phyloP scores from a whole-genome alignment of 2,329 filamentous ascomycete species.

The Colletotrichum sp. region DNA sequence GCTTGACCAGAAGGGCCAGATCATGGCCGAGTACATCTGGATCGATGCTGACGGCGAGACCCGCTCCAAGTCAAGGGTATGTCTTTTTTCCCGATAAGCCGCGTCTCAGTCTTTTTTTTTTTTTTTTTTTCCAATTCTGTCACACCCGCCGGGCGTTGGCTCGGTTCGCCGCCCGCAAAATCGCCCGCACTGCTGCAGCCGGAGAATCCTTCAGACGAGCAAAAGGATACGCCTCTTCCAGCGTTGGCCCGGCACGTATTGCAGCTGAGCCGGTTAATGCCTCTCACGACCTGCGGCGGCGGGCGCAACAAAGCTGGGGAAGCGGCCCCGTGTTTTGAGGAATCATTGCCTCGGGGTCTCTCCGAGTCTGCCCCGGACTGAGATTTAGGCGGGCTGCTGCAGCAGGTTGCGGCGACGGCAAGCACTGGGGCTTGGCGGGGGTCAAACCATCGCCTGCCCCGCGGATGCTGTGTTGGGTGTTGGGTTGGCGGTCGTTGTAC shows the following conservation, averaged over 20 bases:
- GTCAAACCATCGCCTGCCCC: conserved; percentile 11
- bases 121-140: not conserved
- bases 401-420: not conserved
- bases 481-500: not conserved
- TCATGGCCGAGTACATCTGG: conserved; percentile 98
- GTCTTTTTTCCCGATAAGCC: conserved; percentile 40
- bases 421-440: conserved; percentile 18
- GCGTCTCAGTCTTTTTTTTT: conserved; percentile 23
- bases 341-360: not conserved
- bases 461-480: not conserved
- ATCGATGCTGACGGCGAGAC: conserved; percentile 83
- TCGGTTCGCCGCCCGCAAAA: not conserved
- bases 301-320: conserved; percentile 1
- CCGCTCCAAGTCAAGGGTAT: conserved; percentile 95
- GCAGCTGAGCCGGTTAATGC: not conserved
- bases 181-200: not conserved
- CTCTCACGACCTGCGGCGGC: not conserved
- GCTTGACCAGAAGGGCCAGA: conserved; percentile 85
- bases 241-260: not conserved
- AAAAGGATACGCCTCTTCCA: not conserved
- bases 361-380: not conserved
- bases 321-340: not conserved
- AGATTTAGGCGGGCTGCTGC: not conserved
- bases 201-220: not conserved
- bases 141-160: not conserved